phyloP scores from a whole-genome alignment of 495 filamentous ascomycete genomes.

The Penicillium soppii region DNA sequence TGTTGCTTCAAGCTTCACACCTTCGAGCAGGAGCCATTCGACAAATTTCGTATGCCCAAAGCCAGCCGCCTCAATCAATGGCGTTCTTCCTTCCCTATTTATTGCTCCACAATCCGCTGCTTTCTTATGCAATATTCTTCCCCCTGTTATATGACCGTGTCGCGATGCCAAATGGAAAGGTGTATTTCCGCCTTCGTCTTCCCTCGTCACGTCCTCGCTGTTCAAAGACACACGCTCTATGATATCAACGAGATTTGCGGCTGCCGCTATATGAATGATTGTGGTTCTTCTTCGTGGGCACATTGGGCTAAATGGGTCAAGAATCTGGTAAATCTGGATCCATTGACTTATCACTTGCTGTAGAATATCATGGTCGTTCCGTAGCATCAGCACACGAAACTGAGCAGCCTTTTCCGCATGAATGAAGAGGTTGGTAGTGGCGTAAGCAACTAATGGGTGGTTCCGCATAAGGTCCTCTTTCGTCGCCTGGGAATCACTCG shows the following conservation, averaged over 20 bases:
- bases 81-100: not conserved
- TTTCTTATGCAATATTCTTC: not conserved
- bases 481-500: not conserved
- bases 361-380: slow-evolving; percentile 3
- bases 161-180: slow-evolving; percentile 6
- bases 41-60: not conserved
- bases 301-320: not conserved
- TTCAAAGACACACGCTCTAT: not conserved
- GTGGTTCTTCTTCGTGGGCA: not conserved
- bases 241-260: slow-evolving; percentile 6
- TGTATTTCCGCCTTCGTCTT: not conserved
- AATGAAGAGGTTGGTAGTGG: slow-evolving; percentile 8
- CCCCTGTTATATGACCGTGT: not conserved
- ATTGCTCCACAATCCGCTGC: slow-evolving; percentile 2
- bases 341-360: not conserved
- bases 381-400: not conserved
- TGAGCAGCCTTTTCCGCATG: slow-evolving; percentile 8
- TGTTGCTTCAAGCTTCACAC: not conserved
- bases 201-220: not conserved
- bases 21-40: slow-evolving; percentile 8
- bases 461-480: not conserved
- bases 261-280: slow-evolving; percentile 3
- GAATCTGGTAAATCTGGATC: not conserved
- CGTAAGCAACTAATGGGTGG: slow-evolving; percentile 1
- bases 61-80: not conserved